Evolutionary conservation across 495 filamentous ascomycete genomes (phyloP), one percentile per base, ranked within the genome.

Genomic region (Penicillium canariense): DNA sequence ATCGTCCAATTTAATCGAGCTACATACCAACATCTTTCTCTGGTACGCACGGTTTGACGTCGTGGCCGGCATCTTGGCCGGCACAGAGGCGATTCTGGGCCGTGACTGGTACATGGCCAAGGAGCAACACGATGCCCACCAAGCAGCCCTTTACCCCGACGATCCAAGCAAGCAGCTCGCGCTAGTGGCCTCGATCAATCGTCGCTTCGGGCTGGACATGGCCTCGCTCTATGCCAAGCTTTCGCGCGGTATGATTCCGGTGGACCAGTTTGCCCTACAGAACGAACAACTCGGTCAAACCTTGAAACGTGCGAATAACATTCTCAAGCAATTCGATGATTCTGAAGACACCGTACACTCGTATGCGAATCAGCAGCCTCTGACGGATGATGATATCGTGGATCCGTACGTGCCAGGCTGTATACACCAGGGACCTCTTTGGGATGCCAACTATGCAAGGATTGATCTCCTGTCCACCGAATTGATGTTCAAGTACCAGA

Each of bases 31-130:
- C 60, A 81, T 95, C 35, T 81, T 94, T 39, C 75, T 78, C 18
- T 97, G 94, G 94, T 97, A 96, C 67, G 81, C 83, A 15, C 88
- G 90, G 28, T 96, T 95, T 59, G 94, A 97, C 62, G 78, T 96
- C 3, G 87, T 91, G 44, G 87, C 86, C 5, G 86, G 89, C 14
- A 81, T 96, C 52, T 81, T 96, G 76, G 87, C 90, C 31, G 88
- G 88, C 10, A 86, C 85, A 56, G 83, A 87, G 59, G 83, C 88
- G 0, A 80, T 87, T 12, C 76, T 96, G 11, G 77, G 84, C 22
- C 83, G 85, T 40, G 87, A 91, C 49, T 98, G 93, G 93, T 93
- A 91, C 60, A 77, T 82, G 4, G 71, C 77, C 9, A 78, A 78
- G 50, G 77, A 87, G 46, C 76, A 86, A 14, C 85, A 81, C 58